Conservation (phyloP, 768 basidiomycete genomes). For the Pisolithus albus region DNA sequence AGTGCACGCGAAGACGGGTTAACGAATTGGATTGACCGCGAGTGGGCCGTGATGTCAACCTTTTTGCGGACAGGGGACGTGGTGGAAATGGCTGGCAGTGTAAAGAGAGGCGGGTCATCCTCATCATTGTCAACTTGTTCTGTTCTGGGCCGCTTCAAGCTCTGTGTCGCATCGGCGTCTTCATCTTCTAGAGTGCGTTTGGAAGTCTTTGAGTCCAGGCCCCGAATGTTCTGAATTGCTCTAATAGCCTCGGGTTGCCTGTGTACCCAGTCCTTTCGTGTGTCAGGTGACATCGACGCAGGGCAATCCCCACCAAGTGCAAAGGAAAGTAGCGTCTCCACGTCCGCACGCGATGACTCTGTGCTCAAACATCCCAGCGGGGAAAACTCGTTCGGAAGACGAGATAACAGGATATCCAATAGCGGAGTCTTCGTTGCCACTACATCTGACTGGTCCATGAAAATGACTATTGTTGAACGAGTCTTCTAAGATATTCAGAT, state of each 20-base stretch:
- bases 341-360: background rate
- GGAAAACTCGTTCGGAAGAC: conserved; percentile 14
- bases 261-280: conserved; percentile 18
- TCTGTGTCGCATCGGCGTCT: conserved; percentile 4
- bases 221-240: conserved; percentile 14
- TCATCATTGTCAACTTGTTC: conserved; percentile 3
- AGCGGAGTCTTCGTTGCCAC: conserved; percentile 14
- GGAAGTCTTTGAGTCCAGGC: background rate
- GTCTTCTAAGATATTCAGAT: background rate
- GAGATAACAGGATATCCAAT: conserved; percentile 14
- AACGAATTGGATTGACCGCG: conserved; percentile 43
- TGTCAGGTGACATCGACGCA: conserved; percentile 4
- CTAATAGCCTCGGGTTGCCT: conserved; percentile 17
- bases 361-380: conserved; percentile 7
- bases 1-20: conserved; percentile 42
- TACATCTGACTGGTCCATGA: background rate
- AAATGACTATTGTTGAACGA: background rate
- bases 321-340: conserved; percentile 26
- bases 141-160: conserved; percentile 18
- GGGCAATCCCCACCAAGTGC: conserved; percentile 24
- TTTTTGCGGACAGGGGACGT: conserved; percentile 74
- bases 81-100: conserved; percentile 59
- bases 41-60: conserved; percentile 55
- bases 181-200: conserved; percentile 22
- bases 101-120: conserved; percentile 44